These are phyloP conservation scores for Dillenia suffruticosa DNA, from an alignment of 164 flowering plant species.

Conservation along the genomic window DNA sequence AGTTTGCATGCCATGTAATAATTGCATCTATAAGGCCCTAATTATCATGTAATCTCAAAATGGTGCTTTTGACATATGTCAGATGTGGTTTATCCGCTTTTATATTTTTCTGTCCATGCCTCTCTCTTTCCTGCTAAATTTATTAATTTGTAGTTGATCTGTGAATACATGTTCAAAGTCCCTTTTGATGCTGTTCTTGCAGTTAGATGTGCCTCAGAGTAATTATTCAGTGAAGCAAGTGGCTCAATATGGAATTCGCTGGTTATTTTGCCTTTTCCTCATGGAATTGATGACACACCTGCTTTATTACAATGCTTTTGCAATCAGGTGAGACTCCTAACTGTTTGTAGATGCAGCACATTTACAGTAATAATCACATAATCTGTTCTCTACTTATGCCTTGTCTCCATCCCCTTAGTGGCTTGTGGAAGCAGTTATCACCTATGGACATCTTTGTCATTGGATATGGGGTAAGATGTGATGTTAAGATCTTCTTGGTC, in stretches of 20 bases:
- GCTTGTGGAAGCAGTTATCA: slow-evolving; percentile 73
- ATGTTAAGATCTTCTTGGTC: slow-evolving; percentile 3
- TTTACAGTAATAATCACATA: neutral
- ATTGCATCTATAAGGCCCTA: too few relatives aligned
- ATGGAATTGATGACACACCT: slow-evolving; percentile 91
- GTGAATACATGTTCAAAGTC: neutral
- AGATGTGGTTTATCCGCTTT: neutral
- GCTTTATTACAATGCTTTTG: slow-evolving; percentile 83
- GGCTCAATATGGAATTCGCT: slow-evolving; percentile 73
- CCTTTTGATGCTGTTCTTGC: slow-evolving; percentile 22
- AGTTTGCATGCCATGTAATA: too few relatives aligned
- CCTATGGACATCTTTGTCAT: slow-evolving; percentile 86
- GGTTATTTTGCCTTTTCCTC: slow-evolving; percentile 62
- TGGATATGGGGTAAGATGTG: slow-evolving; percentile 92
- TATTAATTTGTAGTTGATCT: neutral
- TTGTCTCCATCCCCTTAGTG: slow-evolving; percentile 36
- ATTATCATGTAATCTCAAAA: too few relatives aligned
- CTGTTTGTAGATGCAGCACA: neutral
- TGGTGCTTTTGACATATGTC: too few relatives aligned
- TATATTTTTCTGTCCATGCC: neutral
- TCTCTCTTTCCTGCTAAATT: neutral
- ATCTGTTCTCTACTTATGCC: neutral
- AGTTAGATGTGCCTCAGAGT: slow-evolving; percentile 79
- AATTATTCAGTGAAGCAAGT: slow-evolving; percentile 40
- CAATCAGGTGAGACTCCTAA: slow-evolving; percentile 53